Percentiles rank a stretch among this genome's conserved stretches.
Conservation (phyloP, 495 filamentous ascomycete genomes). For the Aspergillus homomorphus region DNA sequence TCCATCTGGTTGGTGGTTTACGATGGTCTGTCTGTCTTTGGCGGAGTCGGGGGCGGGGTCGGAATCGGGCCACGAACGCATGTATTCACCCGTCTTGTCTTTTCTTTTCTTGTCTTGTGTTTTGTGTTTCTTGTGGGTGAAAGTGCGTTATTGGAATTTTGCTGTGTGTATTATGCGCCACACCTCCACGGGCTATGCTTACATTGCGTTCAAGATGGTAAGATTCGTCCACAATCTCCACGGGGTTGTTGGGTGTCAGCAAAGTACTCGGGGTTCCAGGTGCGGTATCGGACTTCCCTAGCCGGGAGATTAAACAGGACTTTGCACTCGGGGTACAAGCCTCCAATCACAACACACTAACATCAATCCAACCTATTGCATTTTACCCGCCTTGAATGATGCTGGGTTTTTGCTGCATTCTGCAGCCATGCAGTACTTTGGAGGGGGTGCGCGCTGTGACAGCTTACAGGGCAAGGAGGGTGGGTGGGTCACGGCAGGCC, state of each 20-base stretch:
- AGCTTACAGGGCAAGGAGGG: neutral
- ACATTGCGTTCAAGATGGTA: too few species aligned
- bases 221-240: too few species aligned
- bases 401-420: too few species aligned
- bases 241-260: too few species aligned
- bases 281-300: neutral
- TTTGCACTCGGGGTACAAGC: neutral
- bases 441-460: neutral
- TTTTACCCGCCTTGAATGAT: neutral
- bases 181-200: too few species aligned
- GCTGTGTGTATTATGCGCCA: neutral
- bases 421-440: neutral
- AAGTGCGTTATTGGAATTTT: too few species aligned
- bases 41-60: neutral
- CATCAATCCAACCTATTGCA: neutral
- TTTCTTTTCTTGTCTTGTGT: neutral
- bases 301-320: neutral
- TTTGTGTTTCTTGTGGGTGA: neutral
- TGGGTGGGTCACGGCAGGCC: neutral
- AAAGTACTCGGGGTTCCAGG: too few species aligned
- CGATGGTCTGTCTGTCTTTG: too few species aligned
- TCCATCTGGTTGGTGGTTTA: neutral
- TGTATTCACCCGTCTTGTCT: neutral
- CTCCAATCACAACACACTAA: neutral
- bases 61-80: neutral